A percentile compares a stretch with the other conserved stretches of the same genome.
phyloP scores from a whole-genome alignment of 208 protist genomes.

The Tritrichomonas musculus region DNA sequence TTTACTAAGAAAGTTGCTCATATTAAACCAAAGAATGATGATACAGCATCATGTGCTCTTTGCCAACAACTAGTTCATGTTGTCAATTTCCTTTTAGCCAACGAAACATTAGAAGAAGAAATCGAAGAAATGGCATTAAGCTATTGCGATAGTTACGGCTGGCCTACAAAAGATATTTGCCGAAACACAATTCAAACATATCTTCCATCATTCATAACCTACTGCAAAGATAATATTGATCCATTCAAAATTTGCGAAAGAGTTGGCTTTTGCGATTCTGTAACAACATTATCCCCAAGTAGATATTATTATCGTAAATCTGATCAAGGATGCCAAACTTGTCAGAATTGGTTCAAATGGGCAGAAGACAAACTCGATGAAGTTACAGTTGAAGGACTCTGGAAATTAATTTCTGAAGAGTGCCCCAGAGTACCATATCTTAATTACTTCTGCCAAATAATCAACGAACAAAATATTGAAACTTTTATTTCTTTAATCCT shows the following conservation, averaged over 20 bases:
- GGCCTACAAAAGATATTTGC: background rate
- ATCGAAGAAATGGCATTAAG: background rate
- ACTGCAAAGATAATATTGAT: background rate
- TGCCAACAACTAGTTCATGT: background rate
- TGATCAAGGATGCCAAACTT: too few relatives aligned
- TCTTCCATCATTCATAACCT: background rate
- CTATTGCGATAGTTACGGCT: background rate
- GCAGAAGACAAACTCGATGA: background rate
- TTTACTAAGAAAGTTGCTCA: too few relatives aligned
- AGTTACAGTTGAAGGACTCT: background rate
- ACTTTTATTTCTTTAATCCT: background rate
- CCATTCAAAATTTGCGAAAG: background rate
- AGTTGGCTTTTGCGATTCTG: background rate
- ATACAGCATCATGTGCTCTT: background rate
- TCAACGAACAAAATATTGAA: background rate
- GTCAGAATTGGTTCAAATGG: background rate
- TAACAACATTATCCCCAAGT: too few relatives aligned
- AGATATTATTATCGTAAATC: too few relatives aligned
- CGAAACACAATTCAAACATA: background rate
- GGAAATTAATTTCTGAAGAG: too few relatives aligned
- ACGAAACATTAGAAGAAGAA: background rate
- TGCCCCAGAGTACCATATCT: background rate
- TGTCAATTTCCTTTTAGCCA: background rate
- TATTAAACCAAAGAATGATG: too few relatives aligned
- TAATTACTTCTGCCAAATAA: background rate